These are phyloP conservation scores for Suhomyces sp. DNA, from an alignment of 805 yeast species.

Conservation along the genomic window DNA sequence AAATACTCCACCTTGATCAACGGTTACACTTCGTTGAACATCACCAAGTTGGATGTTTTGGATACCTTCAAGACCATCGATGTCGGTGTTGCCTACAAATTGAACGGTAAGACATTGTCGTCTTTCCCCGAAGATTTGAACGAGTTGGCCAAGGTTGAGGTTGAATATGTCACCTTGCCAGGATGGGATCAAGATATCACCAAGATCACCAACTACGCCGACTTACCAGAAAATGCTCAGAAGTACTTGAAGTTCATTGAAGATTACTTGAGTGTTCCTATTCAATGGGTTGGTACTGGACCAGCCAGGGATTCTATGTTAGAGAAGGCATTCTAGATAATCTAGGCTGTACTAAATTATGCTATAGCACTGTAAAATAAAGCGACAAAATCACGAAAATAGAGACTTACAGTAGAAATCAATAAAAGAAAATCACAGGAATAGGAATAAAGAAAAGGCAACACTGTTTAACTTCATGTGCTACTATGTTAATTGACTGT, in stretches of 20 bases:
- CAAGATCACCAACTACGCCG: conserved; percentile 62
- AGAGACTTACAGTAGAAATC: neutral
- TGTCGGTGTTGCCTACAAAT: conserved; percentile 80
- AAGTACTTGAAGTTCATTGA: conserved; percentile 83
- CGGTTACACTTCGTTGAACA: conserved; percentile 92
- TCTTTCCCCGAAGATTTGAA: conserved; percentile 92
- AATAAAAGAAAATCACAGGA: neutral
- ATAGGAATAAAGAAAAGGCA: neutral
- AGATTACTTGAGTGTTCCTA: conserved; percentile 76
- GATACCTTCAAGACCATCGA: conserved; percentile 86
- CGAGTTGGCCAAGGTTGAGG: conserved; percentile 84
- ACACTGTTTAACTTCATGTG: no score
- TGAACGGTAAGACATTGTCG: conserved; percentile 71
- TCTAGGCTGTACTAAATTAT: neutral
- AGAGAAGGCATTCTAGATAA: conserved; percentile 41
- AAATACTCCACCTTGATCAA: conserved; percentile 88
- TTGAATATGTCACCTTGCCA: conserved; percentile 84
- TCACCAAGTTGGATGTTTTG: conserved; percentile 93
- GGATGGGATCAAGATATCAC: conserved; percentile 94
- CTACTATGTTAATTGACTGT: no score
- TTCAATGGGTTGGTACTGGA: conserved; percentile 98
- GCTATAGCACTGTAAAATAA: neutral
- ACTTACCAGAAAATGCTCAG: conserved; percentile 85
- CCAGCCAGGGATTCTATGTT: conserved; percentile 95
- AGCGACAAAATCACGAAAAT: neutral